Percentiles rank a stretch among this genome's conserved stretches.
Conservation (phyloP, 1,284 basidiomycete genomes). For the Pulchroboletus neoregius region DNA sequence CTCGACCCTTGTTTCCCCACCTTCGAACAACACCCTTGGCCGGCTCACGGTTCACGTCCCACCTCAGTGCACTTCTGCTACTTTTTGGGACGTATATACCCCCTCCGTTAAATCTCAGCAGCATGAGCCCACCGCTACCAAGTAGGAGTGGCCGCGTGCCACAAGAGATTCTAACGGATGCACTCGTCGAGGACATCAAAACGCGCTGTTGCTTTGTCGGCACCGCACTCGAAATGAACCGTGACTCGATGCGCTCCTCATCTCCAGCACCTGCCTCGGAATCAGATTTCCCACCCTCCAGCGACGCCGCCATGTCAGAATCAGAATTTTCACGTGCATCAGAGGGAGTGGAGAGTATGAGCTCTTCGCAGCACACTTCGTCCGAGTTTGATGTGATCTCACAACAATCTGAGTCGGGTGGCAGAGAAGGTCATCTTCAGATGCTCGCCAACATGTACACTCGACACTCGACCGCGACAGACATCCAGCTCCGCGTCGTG, state of each 20-base stretch:
- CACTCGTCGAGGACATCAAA: constrained; percentile 80
- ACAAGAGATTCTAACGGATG: constrained; percentile 67
- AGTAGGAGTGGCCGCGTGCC: constrained; percentile 65
- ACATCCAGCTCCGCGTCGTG: constrained; percentile 60
- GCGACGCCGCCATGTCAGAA: constrained; percentile 56
- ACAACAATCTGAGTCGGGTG: constrained; percentile 22
- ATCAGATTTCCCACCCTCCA: constrained; percentile 50
- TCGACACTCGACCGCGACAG: constrained; percentile 69
- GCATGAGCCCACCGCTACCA: constrained; percentile 58
- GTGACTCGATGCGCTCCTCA: constrained; percentile 37
- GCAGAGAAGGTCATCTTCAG: constrained; percentile 52
- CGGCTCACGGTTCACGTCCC: constrained; percentile 68
- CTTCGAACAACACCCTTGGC: constrained; percentile 81
- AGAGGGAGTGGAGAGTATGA: constrained; percentile 46
- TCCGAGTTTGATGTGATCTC: constrained; percentile 59
- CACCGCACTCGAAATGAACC: constrained; percentile 42
- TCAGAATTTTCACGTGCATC: constrained; percentile 59
- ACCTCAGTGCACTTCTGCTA: constrained; percentile 74
- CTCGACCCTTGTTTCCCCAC: constrained; percentile 79
- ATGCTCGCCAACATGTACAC: constrained; percentile 64
- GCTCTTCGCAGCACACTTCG: constrained; percentile 48
- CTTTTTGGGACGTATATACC: constrained; percentile 79
- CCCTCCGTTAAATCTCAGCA: constrained; percentile 65
- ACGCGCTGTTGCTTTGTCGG: constrained; percentile 79
- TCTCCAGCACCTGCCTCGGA: constrained; percentile 46